These are phyloP conservation scores for Heterobasidion irregulare DNA, from an alignment of 1,284 basidiomycete genomes.

Conservation along the genomic window DNA sequence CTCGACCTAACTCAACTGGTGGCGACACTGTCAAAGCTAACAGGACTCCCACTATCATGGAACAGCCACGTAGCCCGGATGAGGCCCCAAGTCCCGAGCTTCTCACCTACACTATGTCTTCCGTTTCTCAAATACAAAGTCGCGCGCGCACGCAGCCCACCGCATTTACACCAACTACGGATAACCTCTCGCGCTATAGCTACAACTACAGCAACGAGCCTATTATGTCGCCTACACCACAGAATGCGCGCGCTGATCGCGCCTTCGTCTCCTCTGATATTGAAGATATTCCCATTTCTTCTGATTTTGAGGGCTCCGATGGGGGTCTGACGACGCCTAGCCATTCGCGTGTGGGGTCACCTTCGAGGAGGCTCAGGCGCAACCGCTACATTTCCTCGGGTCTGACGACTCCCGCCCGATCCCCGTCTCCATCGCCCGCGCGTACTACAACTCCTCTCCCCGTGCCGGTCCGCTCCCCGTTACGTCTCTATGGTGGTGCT, in stretches of 20 bases:
- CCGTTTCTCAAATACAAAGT: slow-evolving; percentile 2
- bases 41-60: too few relatives aligned
- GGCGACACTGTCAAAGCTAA: background rate
- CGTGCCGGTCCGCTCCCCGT: background rate
- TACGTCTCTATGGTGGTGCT: slow-evolving; percentile 1
- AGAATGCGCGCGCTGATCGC: slow-evolving; percentile 5
- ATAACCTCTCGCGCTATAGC: background rate
- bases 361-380: background rate
- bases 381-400: slow-evolving; percentile 1
- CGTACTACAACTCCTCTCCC: background rate
- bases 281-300: slow-evolving; percentile 12
- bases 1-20: background rate
- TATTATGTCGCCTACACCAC: background rate
- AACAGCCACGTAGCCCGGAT: too few relatives aligned
- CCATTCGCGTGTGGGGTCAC: slow-evolving; percentile 6
- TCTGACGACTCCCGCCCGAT: slow-evolving; percentile 1
- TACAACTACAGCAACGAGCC: background rate
- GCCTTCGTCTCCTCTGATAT: background rate
- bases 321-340: slow-evolving; percentile 12
- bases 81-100: slow-evolving; percentile 4
- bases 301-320: slow-evolving; percentile 8
- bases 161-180: slow-evolving; percentile 2
- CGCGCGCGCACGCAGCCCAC: slow-evolving; percentile 1
- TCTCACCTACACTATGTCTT: slow-evolving; percentile 8
- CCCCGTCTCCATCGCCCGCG: background rate